These are phyloP conservation scores for Gossypium armourianum DNA, from an alignment of 441 rosid species.

Conservation along the genomic window DNA sequence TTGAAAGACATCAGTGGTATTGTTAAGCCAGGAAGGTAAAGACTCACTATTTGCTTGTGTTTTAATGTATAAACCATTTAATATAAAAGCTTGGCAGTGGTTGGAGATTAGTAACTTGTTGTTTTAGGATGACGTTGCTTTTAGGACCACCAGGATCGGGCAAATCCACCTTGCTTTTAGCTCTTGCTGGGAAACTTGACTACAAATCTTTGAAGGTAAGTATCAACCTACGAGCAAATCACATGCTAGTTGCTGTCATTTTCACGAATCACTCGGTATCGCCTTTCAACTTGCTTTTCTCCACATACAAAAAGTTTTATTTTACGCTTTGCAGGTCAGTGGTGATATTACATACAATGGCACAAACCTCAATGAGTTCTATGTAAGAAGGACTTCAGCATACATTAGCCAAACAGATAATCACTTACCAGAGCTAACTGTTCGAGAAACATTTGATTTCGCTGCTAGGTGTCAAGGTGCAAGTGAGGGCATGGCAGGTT, in stretches of 20 bases:
- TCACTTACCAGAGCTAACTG: constrained; percentile 84
- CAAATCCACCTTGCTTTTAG: constrained; percentile 67
- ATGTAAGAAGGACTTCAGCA: constrained; percentile 74
- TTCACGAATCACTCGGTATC: neutral
- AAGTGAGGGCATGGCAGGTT: constrained; percentile 73
- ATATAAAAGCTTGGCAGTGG: constrained; percentile 7
- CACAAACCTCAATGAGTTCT: constrained; percentile 45
- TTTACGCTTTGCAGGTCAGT: constrained; percentile 32
- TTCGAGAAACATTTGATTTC: constrained; percentile 87
- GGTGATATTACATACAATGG: constrained; percentile 76
- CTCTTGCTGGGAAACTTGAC: constrained; percentile 76
- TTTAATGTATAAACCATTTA: neutral
- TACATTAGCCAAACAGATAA: constrained; percentile 85
- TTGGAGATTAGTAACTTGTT: constrained; percentile 1
- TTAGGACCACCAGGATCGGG: constrained; percentile 95
- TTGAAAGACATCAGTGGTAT: constrained; percentile 53
- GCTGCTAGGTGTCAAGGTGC: constrained; percentile 91
- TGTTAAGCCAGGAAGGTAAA: constrained; percentile 69
- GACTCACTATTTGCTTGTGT: constrained; percentile 13
- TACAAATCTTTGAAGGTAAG: constrained; percentile 36
- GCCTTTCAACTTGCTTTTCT: neutral
- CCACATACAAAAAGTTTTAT: neutral
- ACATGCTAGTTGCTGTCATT: neutral
- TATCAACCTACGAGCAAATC: neutral
- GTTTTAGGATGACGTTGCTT: constrained; percentile 70